These are phyloP conservation scores for Candida albicans DNA, from an alignment of 1,139 yeast genomes.

Conservation along the genomic window DNA sequence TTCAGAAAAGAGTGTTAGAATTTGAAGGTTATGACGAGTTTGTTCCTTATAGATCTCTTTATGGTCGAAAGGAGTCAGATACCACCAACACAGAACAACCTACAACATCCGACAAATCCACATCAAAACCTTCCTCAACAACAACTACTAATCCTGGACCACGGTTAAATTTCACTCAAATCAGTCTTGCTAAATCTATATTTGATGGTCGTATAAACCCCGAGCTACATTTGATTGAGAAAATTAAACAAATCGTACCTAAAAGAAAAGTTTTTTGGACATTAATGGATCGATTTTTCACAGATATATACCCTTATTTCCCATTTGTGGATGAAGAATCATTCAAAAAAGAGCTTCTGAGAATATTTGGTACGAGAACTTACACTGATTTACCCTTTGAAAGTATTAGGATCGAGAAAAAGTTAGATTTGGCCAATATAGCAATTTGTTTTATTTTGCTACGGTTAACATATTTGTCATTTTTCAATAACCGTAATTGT, in stretches of 20 bases:
- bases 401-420: constrained; percentile 22
- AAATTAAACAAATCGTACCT: constrained; percentile 29
- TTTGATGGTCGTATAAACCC: constrained; percentile 26
- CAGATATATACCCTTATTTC: constrained; percentile 23
- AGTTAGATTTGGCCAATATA: constrained; percentile 32
- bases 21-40: constrained; percentile 36
- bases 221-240: constrained; percentile 26
- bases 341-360: constrained; percentile 20
- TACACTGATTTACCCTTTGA: constrained; percentile 17
- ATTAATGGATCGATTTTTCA: constrained; percentile 27
- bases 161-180: constrained; percentile 8
- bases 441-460: constrained; percentile 30
- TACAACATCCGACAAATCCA: background rate
- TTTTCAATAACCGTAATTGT: constrained; percentile 31
- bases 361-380: constrained; percentile 27
- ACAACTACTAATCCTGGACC: background rate
- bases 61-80: constrained; percentile 1
- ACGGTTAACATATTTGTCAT: constrained; percentile 31
- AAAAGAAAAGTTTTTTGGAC: constrained; percentile 26
- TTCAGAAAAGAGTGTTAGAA: constrained; percentile 31
- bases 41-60: constrained; percentile 26
- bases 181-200: constrained; percentile 14
- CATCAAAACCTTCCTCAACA: too few relatives aligned
- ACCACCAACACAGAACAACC: background rate
- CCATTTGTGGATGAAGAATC: constrained; percentile 32